Percentiles rank a stretch among this genome's conserved stretches.
Evolutionary conservation across 2,329 filamentous ascomycete genomes (phyloP).

Genomic region (Rhytidhysteron rufulum): DNA sequence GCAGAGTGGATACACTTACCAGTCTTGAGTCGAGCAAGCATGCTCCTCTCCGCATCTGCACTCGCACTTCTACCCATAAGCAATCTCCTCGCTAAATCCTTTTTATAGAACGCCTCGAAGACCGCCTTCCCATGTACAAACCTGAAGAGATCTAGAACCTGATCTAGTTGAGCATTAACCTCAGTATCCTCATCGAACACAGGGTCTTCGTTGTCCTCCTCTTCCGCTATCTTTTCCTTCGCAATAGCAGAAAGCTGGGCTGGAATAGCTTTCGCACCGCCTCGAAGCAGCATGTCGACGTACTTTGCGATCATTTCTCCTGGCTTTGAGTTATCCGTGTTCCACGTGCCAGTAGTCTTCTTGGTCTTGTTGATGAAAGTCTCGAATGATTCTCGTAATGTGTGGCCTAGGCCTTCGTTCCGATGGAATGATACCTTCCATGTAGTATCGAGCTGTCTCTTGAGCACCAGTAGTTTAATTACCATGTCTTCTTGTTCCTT

Average conservation of each 20-base stretch:
- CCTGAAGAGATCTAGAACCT: conserved; percentile 89
- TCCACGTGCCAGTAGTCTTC: conserved; percentile 67
- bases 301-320: conserved; percentile 99
- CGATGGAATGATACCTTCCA: conserved; percentile 72
- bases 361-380: conserved; percentile 87
- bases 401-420: conserved; percentile 72
- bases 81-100: conserved; percentile 83
- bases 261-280: conserved; percentile 80
- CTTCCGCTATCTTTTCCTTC: conserved; percentile 54
- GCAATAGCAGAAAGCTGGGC: conserved; percentile 57
- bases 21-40: conserved; percentile 85
- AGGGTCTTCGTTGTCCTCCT: conserved; percentile 56
- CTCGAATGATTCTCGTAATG: conserved; percentile 79
- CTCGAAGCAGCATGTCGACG: conserved; percentile 82
- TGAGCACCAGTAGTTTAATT: conserved; percentile 72
- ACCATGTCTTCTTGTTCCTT: conserved; percentile 83
- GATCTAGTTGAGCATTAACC: conserved; percentile 86
- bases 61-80: conserved; percentile 91
- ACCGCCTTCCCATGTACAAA: conserved; percentile 97
- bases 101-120: conserved; percentile 99
- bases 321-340: conserved; percentile 84
- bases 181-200: conserved; percentile 87
- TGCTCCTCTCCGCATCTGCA: conserved; percentile 91
- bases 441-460: conserved; percentile 72
- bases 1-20: conserved; percentile 33